Conservation (phyloP, 2,329 filamentous ascomycete genomes). For the Sporothrix protearum region DNA sequence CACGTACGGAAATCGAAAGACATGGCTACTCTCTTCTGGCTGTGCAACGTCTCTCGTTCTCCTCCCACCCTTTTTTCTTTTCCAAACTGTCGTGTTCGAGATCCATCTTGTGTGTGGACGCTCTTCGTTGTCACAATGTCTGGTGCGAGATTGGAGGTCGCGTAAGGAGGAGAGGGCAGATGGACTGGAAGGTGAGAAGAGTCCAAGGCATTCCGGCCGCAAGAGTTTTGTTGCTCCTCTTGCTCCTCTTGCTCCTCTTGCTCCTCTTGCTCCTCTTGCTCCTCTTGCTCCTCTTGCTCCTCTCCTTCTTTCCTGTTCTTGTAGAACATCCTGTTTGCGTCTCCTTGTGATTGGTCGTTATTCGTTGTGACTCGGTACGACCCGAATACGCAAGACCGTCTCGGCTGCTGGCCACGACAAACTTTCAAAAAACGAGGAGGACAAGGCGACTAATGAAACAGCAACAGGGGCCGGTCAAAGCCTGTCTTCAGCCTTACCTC, state of each 20-base stretch:
- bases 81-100: not conserved
- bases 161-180: not conserved
- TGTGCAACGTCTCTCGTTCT: not conserved
- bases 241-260: not conserved
- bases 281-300: too few relatives aligned
- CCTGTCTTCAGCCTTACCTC: not conserved
- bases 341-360: not conserved
- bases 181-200: not conserved
- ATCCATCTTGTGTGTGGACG: not conserved
- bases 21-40: not conserved
- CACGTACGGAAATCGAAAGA: not conserved
- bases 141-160: not conserved
- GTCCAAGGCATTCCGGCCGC: constrained; percentile 6
- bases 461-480: not conserved
- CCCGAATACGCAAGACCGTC: not conserved
- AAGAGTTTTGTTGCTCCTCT: constrained; percentile 4
- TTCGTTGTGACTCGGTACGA: not conserved
- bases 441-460: not conserved
- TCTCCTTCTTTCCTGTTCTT: too few relatives aligned
- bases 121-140: not conserved
- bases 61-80: not conserved
- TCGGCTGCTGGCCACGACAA: not conserved
- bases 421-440: not conserved
- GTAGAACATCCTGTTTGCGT: too few relatives aligned
- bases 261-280: too few relatives aligned